phyloP scores from a whole-genome alignment of 2,329 filamentous ascomycete species.

The Stenocarpella maydis region DNA sequence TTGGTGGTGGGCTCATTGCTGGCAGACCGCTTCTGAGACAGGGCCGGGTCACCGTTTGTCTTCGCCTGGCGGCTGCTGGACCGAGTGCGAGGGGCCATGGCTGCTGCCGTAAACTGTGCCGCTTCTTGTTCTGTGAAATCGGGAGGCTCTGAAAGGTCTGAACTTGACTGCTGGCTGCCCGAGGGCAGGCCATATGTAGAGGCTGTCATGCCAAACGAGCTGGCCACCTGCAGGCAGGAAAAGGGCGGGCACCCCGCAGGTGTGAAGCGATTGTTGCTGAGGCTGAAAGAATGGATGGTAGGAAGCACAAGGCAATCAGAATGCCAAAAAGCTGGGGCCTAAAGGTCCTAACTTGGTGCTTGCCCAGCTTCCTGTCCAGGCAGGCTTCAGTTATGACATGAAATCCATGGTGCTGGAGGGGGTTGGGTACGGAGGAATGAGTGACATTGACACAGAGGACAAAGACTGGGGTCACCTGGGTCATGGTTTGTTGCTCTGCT shows the following conservation, averaged over 20 bases:
- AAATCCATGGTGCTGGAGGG: neutral
- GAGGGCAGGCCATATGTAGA: constrained; percentile 5
- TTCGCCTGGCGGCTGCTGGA: neutral
- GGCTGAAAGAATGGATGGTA: neutral
- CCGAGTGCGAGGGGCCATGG: constrained; percentile 9
- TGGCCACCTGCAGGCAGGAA: neutral
- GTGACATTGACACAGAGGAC: neutral
- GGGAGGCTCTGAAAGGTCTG: constrained; percentile 29
- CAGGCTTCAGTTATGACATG: neutral
- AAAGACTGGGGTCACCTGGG: neutral
- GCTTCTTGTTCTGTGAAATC: constrained; percentile 12
- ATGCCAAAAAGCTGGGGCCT: neutral
- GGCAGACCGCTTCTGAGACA: neutral
- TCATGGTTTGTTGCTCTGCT: neutral
- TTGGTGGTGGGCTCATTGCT: neutral
- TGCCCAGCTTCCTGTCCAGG: neutral
- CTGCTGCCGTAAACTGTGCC: constrained; percentile 11
- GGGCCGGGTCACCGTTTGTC: neutral
- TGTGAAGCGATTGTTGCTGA: neutral
- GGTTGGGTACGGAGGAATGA: neutral
- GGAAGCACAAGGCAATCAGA: neutral
- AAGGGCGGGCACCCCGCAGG: neutral
- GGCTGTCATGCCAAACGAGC: constrained; percentile 15
- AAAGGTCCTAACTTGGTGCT: neutral
- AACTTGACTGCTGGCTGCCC: constrained; percentile 28